A percentile compares a stretch with the other conserved stretches of the same genome.
Evolutionary conservation across 257 asterid species (phyloP).

Genomic region (Solanum neorickii): DNA sequence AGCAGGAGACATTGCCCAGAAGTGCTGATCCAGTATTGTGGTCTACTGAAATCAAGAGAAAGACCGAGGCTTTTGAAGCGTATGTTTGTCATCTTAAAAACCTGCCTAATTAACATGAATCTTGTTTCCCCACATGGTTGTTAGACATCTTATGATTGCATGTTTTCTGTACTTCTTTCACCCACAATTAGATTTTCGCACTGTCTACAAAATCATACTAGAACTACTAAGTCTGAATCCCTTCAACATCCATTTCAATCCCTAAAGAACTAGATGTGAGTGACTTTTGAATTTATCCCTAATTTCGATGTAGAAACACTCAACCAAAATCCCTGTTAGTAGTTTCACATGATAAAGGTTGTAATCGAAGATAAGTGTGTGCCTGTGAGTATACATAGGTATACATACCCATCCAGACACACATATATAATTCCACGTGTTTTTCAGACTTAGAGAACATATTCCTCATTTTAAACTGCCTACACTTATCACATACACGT

Average conservation of each 20-base stretch:
- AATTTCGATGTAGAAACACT: not conserved
- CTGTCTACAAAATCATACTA: not conserved
- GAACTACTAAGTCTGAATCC: not conserved
- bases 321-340: not conserved
- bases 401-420: not conserved
- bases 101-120: not conserved
- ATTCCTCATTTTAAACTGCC: not conserved
- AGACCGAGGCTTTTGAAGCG: slow-evolving; percentile 57
- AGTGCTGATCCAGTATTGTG: slow-evolving; percentile 69
- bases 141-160: not conserved
- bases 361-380: not conserved
- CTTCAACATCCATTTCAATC: not conserved
- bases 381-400: not conserved
- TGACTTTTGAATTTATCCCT: not conserved
- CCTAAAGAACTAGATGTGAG: not conserved
- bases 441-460: not conserved
- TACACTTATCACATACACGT: not conserved
- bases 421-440: not conserved
- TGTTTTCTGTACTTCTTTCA: not conserved
- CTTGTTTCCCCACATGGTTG: not conserved
- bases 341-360: not conserved
- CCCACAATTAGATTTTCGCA: not conserved
- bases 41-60: slow-evolving; percentile 61
- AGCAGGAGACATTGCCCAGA: slow-evolving; percentile 72
- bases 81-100: slow-evolving; percentile 27